phyloP scores from a whole-genome alignment of 2,329 filamentous ascomycete species.

The Monosporascus sp. region DNA sequence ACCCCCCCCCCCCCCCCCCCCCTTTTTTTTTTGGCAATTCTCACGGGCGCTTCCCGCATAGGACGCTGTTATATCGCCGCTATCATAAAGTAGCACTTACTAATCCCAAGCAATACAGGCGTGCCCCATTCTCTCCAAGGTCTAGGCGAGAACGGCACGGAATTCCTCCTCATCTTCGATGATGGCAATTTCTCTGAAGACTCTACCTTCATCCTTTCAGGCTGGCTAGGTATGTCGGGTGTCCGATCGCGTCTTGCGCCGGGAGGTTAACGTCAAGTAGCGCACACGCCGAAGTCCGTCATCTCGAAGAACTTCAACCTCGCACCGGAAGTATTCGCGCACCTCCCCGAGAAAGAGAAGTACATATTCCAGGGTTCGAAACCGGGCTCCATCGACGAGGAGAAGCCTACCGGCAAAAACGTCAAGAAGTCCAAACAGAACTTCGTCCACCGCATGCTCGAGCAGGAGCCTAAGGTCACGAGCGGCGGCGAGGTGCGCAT shows the following conservation, averaged over 20 bases:
- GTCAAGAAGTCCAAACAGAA: constrained; percentile 63
- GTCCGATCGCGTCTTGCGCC: neutral
- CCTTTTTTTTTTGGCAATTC: neutral
- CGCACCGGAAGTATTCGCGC: constrained; percentile 62
- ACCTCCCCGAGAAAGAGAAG: constrained; percentile 62
- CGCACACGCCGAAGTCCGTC: constrained; percentile 67
- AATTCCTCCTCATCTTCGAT: constrained; percentile 53
- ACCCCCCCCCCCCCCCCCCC: too few relatives aligned
- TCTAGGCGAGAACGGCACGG: constrained; percentile 58
- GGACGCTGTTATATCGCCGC: too few relatives aligned
- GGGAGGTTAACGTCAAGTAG: constrained; percentile 27
- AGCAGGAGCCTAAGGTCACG: constrained; percentile 60
- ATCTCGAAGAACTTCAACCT: constrained; percentile 72
- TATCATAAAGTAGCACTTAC: neutral
- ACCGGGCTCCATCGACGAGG: constrained; percentile 60
- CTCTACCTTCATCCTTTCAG: constrained; percentile 68
- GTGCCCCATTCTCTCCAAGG: constrained; percentile 75
- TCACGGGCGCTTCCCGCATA: too few relatives aligned
- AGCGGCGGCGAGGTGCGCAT: constrained; percentile 69
- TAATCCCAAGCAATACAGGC: neutral
- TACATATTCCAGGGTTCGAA: constrained; percentile 72
- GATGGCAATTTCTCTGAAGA: constrained; percentile 47
- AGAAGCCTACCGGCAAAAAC: constrained; percentile 54
- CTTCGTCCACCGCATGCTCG: constrained; percentile 69
- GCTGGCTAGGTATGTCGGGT: constrained; percentile 56